These are phyloP conservation scores for Flammula alnicola DNA, from an alignment of 1,284 basidiomycete species.

Conservation along the genomic window DNA sequence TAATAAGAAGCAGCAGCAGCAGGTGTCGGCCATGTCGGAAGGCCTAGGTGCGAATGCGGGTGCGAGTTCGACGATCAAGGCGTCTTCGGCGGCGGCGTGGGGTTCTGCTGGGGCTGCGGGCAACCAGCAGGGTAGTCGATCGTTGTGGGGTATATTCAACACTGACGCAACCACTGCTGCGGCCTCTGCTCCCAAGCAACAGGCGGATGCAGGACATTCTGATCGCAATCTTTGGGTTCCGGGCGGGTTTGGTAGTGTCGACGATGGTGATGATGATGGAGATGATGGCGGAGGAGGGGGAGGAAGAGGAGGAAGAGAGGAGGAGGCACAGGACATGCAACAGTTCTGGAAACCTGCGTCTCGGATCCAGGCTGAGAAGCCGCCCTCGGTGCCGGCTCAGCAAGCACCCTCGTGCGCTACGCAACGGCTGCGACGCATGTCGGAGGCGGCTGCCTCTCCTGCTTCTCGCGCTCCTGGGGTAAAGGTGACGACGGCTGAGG, in stretches of 20 bases:
- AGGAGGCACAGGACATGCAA: constrained; percentile 1
- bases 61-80: constrained; percentile 18
- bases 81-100: constrained; percentile 12
- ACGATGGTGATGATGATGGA: constrained; percentile 11
- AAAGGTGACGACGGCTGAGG: neutral
- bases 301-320: constrained; percentile 2
- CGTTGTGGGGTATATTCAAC: constrained; percentile 22
- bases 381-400: constrained; percentile 24
- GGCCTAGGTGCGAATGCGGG: constrained; percentile 2
- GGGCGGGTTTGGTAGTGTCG: constrained; percentile 19
- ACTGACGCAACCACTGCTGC: neutral
- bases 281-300: constrained; percentile 11
- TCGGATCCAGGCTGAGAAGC: constrained; percentile 29
- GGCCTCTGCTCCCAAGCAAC: neutral
- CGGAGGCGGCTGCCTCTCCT: constrained; percentile 31
- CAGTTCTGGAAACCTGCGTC: constrained; percentile 17
- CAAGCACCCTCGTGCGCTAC: constrained; percentile 15
- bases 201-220: no score
- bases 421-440: constrained; percentile 30
- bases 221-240: constrained; percentile 19
- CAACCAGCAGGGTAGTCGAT: neutral
- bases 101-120: constrained; percentile 7
- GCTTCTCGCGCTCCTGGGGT: constrained; percentile 17
- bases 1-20: constrained; percentile 10
- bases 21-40: no score